Base-by-base conservation (phyloP, 208 protist genomes). In the Trypanosoma boissoni region DNA sequence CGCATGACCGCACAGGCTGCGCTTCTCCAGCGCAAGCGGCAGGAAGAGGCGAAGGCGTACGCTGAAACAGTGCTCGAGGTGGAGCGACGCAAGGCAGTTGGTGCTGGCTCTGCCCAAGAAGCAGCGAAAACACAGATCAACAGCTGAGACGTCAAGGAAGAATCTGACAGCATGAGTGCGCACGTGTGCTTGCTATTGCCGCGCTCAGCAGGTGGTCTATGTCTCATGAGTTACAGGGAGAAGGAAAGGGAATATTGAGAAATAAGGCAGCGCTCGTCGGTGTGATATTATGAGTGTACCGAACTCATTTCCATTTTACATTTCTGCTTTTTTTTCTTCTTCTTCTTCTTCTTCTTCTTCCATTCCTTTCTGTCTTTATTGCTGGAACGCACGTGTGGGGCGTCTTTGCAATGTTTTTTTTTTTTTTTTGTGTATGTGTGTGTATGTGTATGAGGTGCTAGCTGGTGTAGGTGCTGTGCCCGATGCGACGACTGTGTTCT, bases 21-120 rank as follows among this genome's bases (percentile, higher is more conserved):
- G 52, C 72, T 55, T 45, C 73, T 92, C 9, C 79, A 92, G 60
- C 57, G 51, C 20, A 68, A 69, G 55, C 70, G 86, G 20, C 81
- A 89, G 67, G 45, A 75, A 50, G 79, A 92, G 74, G 86, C 86
- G 31, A 65, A 75, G 65, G 73, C 82, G 20, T 90, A 85, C 69
- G 46, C 79, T 12, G 53, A 81, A 54, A 74, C 82, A 0, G 64
- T 88, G 61, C 23, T 80, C 66, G 75, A 93, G 6, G 82, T 93
- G 66, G 76, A 88, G 64, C 54, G 61, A 36, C 27, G 74, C 32
- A 80, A 84, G 66, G 45, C 66, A 42, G 48, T 85, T 59, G 57
- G 70, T 32, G 36, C 58, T 32, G 68, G 41, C 14, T 46, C 55
- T 34, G 31, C 43, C 2, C 28, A 44, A 50, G 6, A 21, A 54